These are phyloP conservation scores for Sporopachydermia lactativora DNA, from an alignment of 805 yeast genomes.

Conservation along the genomic window DNA sequence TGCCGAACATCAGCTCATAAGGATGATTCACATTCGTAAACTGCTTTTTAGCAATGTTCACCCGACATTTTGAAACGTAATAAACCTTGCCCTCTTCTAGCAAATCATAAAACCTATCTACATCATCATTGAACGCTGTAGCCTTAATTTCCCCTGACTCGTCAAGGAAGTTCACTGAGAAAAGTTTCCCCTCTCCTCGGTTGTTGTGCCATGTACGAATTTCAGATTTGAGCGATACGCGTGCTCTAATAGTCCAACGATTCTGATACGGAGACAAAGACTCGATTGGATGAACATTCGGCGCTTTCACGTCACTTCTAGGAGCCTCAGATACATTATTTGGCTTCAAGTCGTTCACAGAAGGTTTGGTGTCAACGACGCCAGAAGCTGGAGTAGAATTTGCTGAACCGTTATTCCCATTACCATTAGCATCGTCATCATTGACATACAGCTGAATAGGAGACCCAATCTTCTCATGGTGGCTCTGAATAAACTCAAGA, in stretches of 20 bases:
- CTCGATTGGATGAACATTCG: constrained; percentile 58
- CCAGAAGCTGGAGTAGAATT: constrained; percentile 1
- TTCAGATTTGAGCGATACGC: constrained; percentile 81
- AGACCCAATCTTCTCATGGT: not conserved
- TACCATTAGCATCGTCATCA: not conserved
- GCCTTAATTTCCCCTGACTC: constrained; percentile 95
- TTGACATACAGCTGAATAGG: constrained; percentile 1
- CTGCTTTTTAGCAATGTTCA: constrained; percentile 74
- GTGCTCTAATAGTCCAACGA: constrained; percentile 85
- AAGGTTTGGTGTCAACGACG: not conserved
- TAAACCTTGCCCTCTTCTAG: constrained; percentile 85
- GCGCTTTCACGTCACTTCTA: constrained; percentile 9
- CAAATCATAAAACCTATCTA: constrained; percentile 60
- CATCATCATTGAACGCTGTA: constrained; percentile 82
- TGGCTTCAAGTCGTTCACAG: not conserved
- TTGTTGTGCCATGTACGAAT: constrained; percentile 78
- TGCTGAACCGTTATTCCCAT: not conserved
- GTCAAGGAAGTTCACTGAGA: constrained; percentile 78
- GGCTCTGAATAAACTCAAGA: not conserved
- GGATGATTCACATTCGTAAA: constrained; percentile 77
- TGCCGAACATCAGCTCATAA: constrained; percentile 72
- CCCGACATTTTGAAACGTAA: constrained; percentile 66
- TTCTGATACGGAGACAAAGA: constrained; percentile 84
- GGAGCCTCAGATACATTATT: not conserved
- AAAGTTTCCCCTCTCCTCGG: constrained; percentile 80